Evolutionary conservation across 2,329 filamentous ascomycete genomes (phyloP).

Genomic region (Corinectria fuckeliana): DNA sequence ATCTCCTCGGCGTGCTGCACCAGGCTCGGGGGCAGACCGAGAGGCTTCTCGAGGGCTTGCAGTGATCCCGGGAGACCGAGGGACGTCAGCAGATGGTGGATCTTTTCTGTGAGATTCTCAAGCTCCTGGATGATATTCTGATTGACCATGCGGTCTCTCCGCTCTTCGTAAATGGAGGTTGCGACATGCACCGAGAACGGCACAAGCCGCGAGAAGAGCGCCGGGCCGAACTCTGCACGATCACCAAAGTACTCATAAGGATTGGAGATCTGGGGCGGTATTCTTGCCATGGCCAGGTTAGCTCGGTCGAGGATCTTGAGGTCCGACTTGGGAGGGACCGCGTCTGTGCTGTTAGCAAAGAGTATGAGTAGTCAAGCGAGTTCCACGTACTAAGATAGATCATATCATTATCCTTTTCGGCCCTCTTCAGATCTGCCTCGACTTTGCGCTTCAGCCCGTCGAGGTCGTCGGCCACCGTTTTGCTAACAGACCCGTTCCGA

Average conservation of each 20-base stretch:
- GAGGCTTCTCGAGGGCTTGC: conserved; percentile 92
- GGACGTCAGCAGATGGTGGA: conserved; percentile 80
- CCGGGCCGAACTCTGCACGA: conserved; percentile 78
- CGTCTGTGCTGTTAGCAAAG: conserved; percentile 54
- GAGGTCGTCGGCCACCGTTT: conserved; percentile 80
- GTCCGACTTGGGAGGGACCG: conserved; percentile 87
- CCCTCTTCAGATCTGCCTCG: conserved; percentile 85
- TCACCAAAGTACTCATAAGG: conserved; percentile 83
- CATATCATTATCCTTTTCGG: conserved; percentile 95
- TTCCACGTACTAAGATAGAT: conserved; percentile 77
- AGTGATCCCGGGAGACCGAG: conserved; percentile 90
- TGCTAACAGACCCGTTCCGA: conserved; percentile 75
- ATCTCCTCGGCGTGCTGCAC: conserved; percentile 94
- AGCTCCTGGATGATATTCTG: conserved; percentile 85
- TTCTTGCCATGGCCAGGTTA: conserved; percentile 81
- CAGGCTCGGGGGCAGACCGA: conserved; percentile 85
- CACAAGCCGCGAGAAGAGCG: conserved; percentile 88
- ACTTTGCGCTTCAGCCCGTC: conserved; percentile 83
- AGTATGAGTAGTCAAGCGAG: rapidly evolving
- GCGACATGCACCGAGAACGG: conserved; percentile 96
- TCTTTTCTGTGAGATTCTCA: conserved; percentile 77
- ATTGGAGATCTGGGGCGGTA: conserved; percentile 82
- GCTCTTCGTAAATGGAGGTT: conserved; percentile 92
- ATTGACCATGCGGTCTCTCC: conserved; percentile 88
- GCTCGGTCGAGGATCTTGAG: conserved; percentile 85